These are phyloP conservation scores for Buxus sempervirens DNA, from an alignment of 164 flowering plant genomes.

Conservation along the genomic window DNA sequence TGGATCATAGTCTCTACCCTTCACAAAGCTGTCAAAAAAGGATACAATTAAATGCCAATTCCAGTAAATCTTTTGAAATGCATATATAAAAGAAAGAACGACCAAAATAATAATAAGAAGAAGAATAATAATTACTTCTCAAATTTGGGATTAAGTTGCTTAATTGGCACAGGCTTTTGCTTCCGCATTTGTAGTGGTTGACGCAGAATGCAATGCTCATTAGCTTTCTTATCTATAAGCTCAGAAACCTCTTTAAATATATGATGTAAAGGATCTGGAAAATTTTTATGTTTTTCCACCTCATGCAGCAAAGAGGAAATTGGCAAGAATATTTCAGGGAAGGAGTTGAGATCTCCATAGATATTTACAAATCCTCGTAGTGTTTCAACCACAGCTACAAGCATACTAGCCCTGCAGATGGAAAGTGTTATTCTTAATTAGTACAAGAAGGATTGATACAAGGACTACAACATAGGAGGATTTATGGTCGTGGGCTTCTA, in stretches of 20 bases:
- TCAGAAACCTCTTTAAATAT: conserved; percentile 44
- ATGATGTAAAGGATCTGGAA: conserved; percentile 43
- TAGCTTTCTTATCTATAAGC: conserved; percentile 42
- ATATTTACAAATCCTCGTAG: conserved; percentile 56
- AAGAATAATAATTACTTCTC: conserved; percentile 55
- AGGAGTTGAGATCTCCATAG: conserved; percentile 58
- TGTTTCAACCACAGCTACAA: conserved; percentile 51
- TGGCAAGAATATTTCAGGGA: conserved; percentile 81
- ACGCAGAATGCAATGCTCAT: conserved; percentile 51
- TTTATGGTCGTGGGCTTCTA: not conserved
- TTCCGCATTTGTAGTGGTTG: conserved; percentile 83
- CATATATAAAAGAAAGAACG: not conserved
- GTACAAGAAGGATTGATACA: not conserved
- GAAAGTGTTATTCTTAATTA: not conserved
- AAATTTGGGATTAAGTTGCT: conserved; percentile 65
- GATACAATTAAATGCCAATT: conserved; percentile 1
- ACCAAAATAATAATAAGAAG: no score
- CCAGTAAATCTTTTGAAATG: not conserved
- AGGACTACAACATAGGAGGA: not conserved
- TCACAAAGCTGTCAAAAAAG: conserved; percentile 72
- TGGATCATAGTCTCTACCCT: conserved; percentile 98
- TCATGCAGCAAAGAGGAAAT: conserved; percentile 47
- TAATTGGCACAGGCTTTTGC: conserved; percentile 74
- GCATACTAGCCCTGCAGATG: conserved; percentile 70
- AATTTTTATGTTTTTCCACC: conserved; percentile 39